Base-by-base conservation (phyloP, 805 yeast species). In the Saccharomycopsis javanensis region DNA sequence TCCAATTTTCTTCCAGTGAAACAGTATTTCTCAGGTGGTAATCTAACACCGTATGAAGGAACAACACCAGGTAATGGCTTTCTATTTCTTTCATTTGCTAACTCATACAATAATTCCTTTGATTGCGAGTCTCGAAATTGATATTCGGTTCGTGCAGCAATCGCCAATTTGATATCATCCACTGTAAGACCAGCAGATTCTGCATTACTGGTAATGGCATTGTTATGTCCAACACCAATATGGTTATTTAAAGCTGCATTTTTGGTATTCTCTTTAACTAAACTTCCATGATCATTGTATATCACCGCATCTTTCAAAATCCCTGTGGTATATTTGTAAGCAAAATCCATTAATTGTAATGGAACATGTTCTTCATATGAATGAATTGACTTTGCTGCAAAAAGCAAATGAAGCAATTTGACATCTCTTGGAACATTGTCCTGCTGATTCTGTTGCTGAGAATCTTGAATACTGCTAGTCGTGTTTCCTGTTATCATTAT, bases 11-110 rank as follows among this genome's bases (percentile, higher is more conserved):
- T 79, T 1, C 88, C 94, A 0, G 96, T 90, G 55, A 91, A 73
- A 72, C 98, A 91, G 72, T 89, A 91, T 79, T 91, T 94, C 73
- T 94, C 99, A 4, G 99, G 98, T 2, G 99, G 99, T 54, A 95
- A 75, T 62, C 97, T 80, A 42, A 94, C 78, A 10, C 99, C 98
- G 85, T 89, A 90, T 54, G 85, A 80, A 13, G 94, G 91, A 69
- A 91, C 84, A 13, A 94, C 91, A 4, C 94, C 87, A 4, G 99
- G 99, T 55, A 94, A 75, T 0, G 95, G 83, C 67, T 88, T 85
- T 64, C 88, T 85, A 70, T 94, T 94, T 62, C 96, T 77, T 67
- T 95, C 99, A 18, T 84, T 85, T 0, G 99, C 99, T 64, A 94
- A 74, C 70, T 92, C 96, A 69, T 94, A 73, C 62, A 94, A 71